Conservation (phyloP, 2,329 filamentous ascomycete genomes). For the Hymenoscyphus scutula region DNA sequence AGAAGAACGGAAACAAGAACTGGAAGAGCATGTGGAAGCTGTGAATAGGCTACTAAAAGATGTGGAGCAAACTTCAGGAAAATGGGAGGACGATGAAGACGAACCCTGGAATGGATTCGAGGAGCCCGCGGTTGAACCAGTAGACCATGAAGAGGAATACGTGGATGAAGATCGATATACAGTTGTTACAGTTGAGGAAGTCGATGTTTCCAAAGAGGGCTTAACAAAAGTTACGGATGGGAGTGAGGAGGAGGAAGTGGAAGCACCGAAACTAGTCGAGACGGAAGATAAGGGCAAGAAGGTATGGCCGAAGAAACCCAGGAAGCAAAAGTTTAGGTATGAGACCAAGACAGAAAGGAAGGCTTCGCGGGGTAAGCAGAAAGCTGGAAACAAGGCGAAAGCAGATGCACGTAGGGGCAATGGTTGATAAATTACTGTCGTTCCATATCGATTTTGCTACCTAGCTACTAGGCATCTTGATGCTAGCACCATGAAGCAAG, state of each 20-base stretch:
- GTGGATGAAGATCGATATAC: constrained; percentile 95
- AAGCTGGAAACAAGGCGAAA: constrained; percentile 55
- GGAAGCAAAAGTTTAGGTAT: constrained; percentile 50
- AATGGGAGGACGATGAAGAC: constrained; percentile 42
- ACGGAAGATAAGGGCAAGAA: constrained; percentile 36
- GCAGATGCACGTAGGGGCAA: constrained; percentile 35
- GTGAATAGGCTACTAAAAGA: constrained; percentile 57
- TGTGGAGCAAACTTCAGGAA: constrained; percentile 42
- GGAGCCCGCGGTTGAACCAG: constrained; percentile 49
- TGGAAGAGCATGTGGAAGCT: constrained; percentile 76
- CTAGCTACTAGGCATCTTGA: constrained; percentile 8
- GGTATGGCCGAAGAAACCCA: constrained; percentile 37
- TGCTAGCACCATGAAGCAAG: constrained; percentile 15
- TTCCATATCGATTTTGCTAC: constrained; percentile 15
- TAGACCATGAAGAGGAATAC: constrained; percentile 86
- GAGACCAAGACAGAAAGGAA: constrained; percentile 70
- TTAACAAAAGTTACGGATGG: constrained; percentile 53
- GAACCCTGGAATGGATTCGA: constrained; percentile 66
- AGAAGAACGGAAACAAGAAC: constrained; percentile 76
- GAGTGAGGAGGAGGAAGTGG: constrained; percentile 37
- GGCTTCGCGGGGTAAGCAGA: constrained; percentile 67
- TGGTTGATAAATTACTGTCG: constrained; percentile 22
- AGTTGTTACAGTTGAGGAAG: constrained; percentile 88
- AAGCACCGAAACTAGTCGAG: constrained; percentile 37
- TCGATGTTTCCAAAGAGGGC: constrained; percentile 74